Base-by-base conservation (phyloP, 2,329 filamentous ascomycete species). In the Camillea tinctor region DNA sequence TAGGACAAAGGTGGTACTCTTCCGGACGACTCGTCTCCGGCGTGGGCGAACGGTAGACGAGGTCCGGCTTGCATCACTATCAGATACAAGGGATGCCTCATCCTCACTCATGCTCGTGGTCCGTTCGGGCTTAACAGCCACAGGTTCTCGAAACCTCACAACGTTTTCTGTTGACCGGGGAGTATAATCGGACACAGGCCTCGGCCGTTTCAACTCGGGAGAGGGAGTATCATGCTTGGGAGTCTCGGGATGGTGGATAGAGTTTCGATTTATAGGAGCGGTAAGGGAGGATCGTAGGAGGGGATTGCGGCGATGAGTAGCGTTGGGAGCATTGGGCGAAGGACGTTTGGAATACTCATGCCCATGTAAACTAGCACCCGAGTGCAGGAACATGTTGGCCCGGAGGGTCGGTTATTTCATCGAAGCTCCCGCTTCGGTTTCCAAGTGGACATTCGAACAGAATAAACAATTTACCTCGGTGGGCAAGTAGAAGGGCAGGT, bases 1-100 rank as follows among this genome's bases (percentile, higher is more conserved):
- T 49, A 93, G 80, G 56, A 85, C 80, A 72, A 84, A 92, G 6
- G 80, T 82, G 2, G 87, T 90, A 70, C 84, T 87, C 55, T 80
- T 82, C 60, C 85, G 80, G 4, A 77, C 74, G 0, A 74, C 67
- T 9, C 80, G 79, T 69, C 81, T 82, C 60, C 76, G 77, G 73
- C 23, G 69, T 62, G 54, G 71, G 69, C 60, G 76, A 77, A 64
- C 61, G 22, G 71, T 70, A 52, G 75, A 75, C 50, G 77, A 77
- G 19, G 71, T 72, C 13, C 77, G 74, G 55, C 79, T 78, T n/a
- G 71, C 73, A 59, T 83, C 81, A 67, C 80, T 83, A 24, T 82
- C 79, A 11, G 77, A 77, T 60, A 76, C 69, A 26, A 72, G 57
- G 11, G 75, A 81, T 7, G 72, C 74, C 58, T 81, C 80, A 66